Percentiles rank a stretch among this genome's conserved stretches.
These are phyloP conservation scores for Kazachstania africana DNA, from an alignment of 805 yeast species.

Conservation along the genomic window DNA sequence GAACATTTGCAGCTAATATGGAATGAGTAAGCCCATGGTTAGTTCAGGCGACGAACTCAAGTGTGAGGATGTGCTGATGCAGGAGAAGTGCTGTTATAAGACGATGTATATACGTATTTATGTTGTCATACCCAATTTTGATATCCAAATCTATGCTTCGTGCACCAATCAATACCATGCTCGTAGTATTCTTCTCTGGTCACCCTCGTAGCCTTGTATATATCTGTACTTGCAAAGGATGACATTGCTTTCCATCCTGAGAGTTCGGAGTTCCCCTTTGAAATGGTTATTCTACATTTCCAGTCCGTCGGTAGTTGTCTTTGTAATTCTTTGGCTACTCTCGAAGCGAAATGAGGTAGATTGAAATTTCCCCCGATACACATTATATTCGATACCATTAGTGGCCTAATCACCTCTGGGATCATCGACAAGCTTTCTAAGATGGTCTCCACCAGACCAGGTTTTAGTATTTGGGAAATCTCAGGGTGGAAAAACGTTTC, in stretches of 20 bases:
- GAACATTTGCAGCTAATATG: too few species aligned
- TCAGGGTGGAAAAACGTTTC: constrained; percentile 83
- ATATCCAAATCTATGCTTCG: constrained; percentile 31
- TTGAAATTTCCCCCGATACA: constrained; percentile 76
- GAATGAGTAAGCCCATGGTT: too few species aligned
- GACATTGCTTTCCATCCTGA: constrained; percentile 52
- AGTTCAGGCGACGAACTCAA: too few species aligned
- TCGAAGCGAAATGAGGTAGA: constrained; percentile 50
- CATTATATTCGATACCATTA: constrained; percentile 68
- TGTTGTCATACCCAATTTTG: constrained; percentile 26
- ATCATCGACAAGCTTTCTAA: constrained; percentile 55
- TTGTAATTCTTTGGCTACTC: constrained; percentile 52
- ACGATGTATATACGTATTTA: too few species aligned
- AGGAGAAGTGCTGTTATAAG: too few species aligned
- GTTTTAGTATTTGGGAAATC: constrained; percentile 61
- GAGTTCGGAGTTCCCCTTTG: constrained; percentile 28
- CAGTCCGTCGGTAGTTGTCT: constrained; percentile 63
- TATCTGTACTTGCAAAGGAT: constrained; percentile 29
- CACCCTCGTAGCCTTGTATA: constrained; percentile 42
- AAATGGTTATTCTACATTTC: constrained; percentile 37
- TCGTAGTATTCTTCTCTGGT: constrained; percentile 76
- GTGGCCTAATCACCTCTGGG: constrained; percentile 64
- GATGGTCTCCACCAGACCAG: constrained; percentile 65
- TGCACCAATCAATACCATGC: constrained; percentile 51
- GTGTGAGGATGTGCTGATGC: too few species aligned